Percentiles rank a stretch among this genome's conserved stretches.
phyloP scores from a whole-genome alignment of 306 rosid species.

The Prunus persica region Prunus_persica_NCBIv2 NC_034016.1:17324001-17324500 shows the following conservation, averaged over 20 bases:
- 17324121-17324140: no score
- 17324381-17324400: constrained; percentile 30
- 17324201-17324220: neutral
- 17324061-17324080: no score
- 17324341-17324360: constrained; percentile 61
- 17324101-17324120: no score
- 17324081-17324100: no score
- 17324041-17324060: no score
- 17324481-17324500: constrained; percentile 70
- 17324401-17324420: constrained; percentile 49
- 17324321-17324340: constrained; percentile 8
- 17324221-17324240: neutral
- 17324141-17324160: no score
- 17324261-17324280: no score
- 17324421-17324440: constrained; percentile 29
- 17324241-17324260: no score
- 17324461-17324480: constrained; percentile 32
- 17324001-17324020: no score
- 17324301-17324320: neutral
- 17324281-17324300: neutral
- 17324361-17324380: constrained; percentile 24
- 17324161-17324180: no score
- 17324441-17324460: constrained; percentile 44
- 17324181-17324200: no score
- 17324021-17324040: no score